Evolutionary conservation across 108 stramenopile species (phyloP).

Genomic region (Skeletonema tropicum): DNA sequence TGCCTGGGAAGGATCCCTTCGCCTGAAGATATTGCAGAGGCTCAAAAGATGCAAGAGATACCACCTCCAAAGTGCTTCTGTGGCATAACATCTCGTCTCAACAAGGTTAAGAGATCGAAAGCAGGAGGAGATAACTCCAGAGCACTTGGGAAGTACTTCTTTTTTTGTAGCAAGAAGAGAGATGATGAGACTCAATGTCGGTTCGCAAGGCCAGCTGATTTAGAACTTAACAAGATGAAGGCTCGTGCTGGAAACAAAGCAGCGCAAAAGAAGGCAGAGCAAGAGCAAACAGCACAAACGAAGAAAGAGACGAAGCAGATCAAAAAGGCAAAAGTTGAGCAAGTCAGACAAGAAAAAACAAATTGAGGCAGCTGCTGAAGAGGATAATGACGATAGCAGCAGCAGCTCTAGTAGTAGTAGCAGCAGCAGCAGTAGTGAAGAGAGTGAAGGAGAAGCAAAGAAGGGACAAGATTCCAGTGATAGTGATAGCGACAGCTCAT

Average conservation of each 20-base stretch:
- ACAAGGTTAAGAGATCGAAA: slow-evolving; percentile 71
- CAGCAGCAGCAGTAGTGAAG: not conserved
- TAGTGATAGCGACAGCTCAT: slow-evolving; percentile 4
- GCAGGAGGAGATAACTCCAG: slow-evolving; percentile 57
- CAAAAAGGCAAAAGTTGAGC: slow-evolving; percentile 15
- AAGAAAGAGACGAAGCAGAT: slow-evolving; percentile 9
- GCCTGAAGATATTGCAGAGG: slow-evolving; percentile 62
- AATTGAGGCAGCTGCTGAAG: not conserved
- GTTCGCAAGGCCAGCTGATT: slow-evolving; percentile 70
- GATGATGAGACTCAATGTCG: slow-evolving; percentile 70
- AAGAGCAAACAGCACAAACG: slow-evolving; percentile 7
- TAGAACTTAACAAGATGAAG: slow-evolving; percentile 51
- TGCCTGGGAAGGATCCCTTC: slow-evolving; percentile 78
- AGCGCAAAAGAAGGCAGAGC: not conserved
- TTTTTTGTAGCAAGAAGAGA: slow-evolving; percentile 67
- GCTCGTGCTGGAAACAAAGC: slow-evolving; percentile 11
- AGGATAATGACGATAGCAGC: slow-evolving; percentile 4
- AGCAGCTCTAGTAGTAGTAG: slow-evolving; percentile 5
- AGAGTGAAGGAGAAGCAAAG: slow-evolving; percentile 6
- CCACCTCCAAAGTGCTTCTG: slow-evolving; percentile 73
- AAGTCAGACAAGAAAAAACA: slow-evolving; percentile 1
- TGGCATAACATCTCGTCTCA: slow-evolving; percentile 66
- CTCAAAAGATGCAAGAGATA: slow-evolving; percentile 59
- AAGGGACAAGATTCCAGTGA: slow-evolving; percentile 3
- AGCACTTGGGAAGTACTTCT: slow-evolving; percentile 79